Percentiles rank a stretch among this genome's conserved stretches.
These are phyloP conservation scores for Heliamphora exappendiculata DNA, from an alignment of 148 eudicot species.

Conservation along the genomic window DNA sequence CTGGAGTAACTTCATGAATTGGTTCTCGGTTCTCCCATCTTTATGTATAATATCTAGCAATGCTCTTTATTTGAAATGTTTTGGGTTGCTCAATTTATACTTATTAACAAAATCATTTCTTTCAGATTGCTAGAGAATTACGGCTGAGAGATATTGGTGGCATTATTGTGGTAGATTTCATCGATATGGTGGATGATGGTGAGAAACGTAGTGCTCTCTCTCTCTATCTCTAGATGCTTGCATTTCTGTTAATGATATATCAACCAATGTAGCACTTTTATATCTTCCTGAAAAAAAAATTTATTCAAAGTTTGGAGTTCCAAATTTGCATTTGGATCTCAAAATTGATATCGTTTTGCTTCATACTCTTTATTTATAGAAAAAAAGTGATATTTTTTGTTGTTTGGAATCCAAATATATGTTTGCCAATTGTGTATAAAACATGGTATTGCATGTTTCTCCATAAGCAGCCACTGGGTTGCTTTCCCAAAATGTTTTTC, in stretches of 20 bases:
- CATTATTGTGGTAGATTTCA: conserved; percentile 91
- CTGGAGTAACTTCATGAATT: neutral
- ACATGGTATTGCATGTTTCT: neutral
- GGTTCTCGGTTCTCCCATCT: neutral
- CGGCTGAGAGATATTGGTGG: conserved; percentile 97
- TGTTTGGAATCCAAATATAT: neutral
- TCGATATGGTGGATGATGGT: conserved; percentile 90
- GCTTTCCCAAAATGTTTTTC: neutral
- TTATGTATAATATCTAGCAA: neutral
- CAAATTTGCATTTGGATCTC: neutral
- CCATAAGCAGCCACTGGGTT: neutral
- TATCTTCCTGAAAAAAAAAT: neutral
- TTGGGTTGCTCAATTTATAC: neutral
- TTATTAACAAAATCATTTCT: conserved; percentile 8
- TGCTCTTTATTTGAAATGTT: neutral
- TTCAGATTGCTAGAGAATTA: conserved; percentile 92
- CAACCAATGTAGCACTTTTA: neutral
- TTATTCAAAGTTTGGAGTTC: neutral
- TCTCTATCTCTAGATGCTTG: conserved; percentile 4
- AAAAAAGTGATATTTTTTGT: neutral
- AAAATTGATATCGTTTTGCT: no score
- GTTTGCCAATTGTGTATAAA: neutral
- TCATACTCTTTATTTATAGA: no score
- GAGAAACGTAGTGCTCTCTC: conserved; percentile 21
- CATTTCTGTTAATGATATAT: neutral